These are phyloP conservation scores for Colletotrichum trifolii DNA, from an alignment of 2,329 filamentous ascomycete genomes.

Conservation along the genomic window DNA sequence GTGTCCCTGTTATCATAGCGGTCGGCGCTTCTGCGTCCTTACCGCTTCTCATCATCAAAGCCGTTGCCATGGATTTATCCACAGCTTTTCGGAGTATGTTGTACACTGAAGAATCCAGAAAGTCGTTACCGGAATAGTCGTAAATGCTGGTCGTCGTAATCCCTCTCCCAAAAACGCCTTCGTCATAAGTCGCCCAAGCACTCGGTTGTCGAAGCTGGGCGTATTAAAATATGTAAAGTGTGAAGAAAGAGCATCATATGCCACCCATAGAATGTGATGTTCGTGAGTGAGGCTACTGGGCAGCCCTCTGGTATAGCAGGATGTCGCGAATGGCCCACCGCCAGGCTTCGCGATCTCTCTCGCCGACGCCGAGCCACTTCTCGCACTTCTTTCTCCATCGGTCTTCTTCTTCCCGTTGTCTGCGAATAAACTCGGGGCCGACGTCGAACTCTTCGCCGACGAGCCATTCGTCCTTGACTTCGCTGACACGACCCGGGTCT, in stretches of 20 bases:
- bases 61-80: constrained; percentile 33
- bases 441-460: constrained; percentile 98
- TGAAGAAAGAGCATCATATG: constrained; percentile 29
- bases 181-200: constrained; percentile 27
- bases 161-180: constrained; percentile 26
- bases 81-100: constrained; percentile 34
- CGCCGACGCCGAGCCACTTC: constrained; percentile 78
- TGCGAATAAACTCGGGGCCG: constrained; percentile 89
- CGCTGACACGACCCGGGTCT: constrained; percentile 64
- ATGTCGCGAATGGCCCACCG: constrained; percentile 80
- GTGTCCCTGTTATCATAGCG: constrained; percentile 29
- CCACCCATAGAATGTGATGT: constrained; percentile 25
- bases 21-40: constrained; percentile 23
- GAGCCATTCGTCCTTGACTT: constrained; percentile 80
- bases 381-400: constrained; percentile 90
- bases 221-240: constrained; percentile 28
- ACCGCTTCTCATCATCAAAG: constrained; percentile 33
- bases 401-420: constrained; percentile 91
- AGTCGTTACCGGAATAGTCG: constrained; percentile 35
- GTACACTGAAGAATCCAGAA: constrained; percentile 36
- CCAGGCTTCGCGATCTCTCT: constrained; percentile 71
- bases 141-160: constrained; percentile 36
- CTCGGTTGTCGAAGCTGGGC: constrained; percentile 16
- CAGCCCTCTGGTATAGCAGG: constrained; percentile 53
- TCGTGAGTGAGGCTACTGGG: constrained; percentile 33